Evolutionary conservation across 2,329 filamentous ascomycete genomes (phyloP), one percentile per base, ranked within the genome.

Genomic region (Neofusicoccum kwambonambiense): DNA sequence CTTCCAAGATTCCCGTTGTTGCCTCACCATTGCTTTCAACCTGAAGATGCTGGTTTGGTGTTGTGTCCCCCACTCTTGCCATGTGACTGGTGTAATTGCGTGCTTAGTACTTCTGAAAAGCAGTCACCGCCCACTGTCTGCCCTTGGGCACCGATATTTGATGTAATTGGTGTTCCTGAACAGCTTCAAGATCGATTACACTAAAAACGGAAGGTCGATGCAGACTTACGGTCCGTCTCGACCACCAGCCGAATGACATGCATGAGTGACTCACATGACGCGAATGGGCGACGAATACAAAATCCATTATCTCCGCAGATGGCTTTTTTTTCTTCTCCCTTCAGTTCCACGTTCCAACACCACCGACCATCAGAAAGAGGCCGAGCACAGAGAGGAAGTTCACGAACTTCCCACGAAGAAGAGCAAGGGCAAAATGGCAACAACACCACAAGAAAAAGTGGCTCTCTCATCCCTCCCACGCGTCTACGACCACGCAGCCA

Each of bases 191-290:
- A 19, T 31, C 42, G 42, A 19, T 13, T 5, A 37, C 17, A 34
- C 41, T 37, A 19, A 47, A 60, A 47, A 8, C 15, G 56, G 56
- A 60, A 60, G 54, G 54, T 58, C 22, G 54, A 22, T 47, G 15
- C 41, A 47, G 17, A 22, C 56, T 47, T 37, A 47, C 42, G 41
- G 27, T 37, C 42, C 42, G 27, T 22, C n/a, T 37, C 8, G n/a
- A 3, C 13, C 42, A 45, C 42, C n/a, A 37, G 11, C 31, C 41
- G 27, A 56, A 60, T 19, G 41, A 37, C 56, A 47, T 45, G 56
- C 56, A 35, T 58, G 41, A 22, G n/a, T 47, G 56, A 45, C 41
- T 45, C 56, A 60, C 56, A 60, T 60, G 56, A 60, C 39, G 34
- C 4, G 19, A 13, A 41, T 39, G 13, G 13, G 13, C 27, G 15